Evolutionary conservation across 106 monocot species (phyloP).

Genomic region (Dioscorea alata): DNA sequence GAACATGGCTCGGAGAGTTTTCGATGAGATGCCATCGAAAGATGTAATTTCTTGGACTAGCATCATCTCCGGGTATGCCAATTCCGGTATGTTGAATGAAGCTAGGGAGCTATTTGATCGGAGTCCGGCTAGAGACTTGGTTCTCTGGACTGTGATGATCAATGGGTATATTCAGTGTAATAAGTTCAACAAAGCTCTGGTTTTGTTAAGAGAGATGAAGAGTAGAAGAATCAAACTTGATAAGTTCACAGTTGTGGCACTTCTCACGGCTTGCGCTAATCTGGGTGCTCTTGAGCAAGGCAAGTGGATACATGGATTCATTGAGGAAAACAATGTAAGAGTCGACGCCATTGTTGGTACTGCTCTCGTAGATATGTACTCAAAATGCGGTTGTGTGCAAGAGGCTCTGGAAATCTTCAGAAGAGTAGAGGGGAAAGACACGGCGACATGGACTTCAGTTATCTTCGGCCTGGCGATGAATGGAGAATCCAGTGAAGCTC

Average conservation of each 20-base stretch:
- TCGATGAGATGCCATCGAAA: conserved; percentile 14
- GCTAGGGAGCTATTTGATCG: conserved; percentile 21
- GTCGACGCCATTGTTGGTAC: conserved; percentile 39
- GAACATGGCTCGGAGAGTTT: conserved; percentile 14
- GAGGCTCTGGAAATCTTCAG: conserved; percentile 37
- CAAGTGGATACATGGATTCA: conserved; percentile 35
- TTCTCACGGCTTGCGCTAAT: conserved; percentile 47
- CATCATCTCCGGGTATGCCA: conserved; percentile 30
- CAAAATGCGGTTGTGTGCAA: conserved; percentile 43
- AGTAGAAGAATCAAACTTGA: conserved; percentile 26
- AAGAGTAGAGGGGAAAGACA: conserved; percentile 22
- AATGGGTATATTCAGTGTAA: conserved; percentile 30
- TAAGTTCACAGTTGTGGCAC: conserved; percentile 35
- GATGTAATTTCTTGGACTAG: conserved; percentile 37
- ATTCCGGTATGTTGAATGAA: conserved; percentile 15
- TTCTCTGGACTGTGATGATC: conserved; percentile 39
- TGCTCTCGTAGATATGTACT: conserved; percentile 44
- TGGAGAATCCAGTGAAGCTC: conserved; percentile 24
- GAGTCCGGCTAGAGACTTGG: conserved; percentile 28
- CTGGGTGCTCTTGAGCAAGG: conserved; percentile 47
- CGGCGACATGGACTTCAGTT: conserved; percentile 32
- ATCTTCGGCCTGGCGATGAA: conserved; percentile 51
- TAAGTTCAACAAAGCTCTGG: conserved; percentile 27
- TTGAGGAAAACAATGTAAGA: conserved; percentile 20
- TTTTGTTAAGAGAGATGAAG: conserved; percentile 38